Conservation (phyloP, 768 basidiomycete species). For the Boletus patriciae region DNA sequence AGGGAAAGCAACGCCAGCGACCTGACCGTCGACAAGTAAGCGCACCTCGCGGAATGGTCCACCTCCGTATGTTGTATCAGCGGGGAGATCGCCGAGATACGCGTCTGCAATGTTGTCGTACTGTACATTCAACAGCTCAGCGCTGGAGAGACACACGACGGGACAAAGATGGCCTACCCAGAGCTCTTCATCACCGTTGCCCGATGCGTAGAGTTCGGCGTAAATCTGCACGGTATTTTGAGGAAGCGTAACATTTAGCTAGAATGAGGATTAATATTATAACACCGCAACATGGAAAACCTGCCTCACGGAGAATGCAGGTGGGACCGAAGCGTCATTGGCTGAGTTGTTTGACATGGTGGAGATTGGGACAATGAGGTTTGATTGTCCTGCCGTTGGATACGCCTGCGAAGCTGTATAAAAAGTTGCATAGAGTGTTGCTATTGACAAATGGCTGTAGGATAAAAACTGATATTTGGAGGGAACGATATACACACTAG, state of each 20-base stretch:
- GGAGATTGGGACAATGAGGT: conserved; percentile 68
- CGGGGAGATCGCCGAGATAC: conserved; percentile 55
- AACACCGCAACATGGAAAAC: neutral
- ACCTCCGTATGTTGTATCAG: conserved; percentile 43
- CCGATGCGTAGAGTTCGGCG: conserved; percentile 72
- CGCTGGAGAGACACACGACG: neutral
- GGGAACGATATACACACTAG: conserved; percentile 44
- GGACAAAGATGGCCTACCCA: conserved; percentile 52
- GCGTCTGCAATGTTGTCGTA: conserved; percentile 67
- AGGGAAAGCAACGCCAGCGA: conserved; percentile 60
- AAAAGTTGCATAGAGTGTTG: conserved; percentile 69
- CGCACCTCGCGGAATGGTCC: conserved; percentile 67
- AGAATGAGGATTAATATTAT: neutral
- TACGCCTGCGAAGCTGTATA: conserved; percentile 57
- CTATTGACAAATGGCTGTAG: conserved; percentile 34
- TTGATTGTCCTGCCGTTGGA: conserved; percentile 59
- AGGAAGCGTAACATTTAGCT: conserved; percentile 71
- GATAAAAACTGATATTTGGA: neutral
- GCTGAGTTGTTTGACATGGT: conserved; percentile 62
- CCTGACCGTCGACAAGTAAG: conserved; percentile 52
- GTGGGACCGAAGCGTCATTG: conserved; percentile 75
- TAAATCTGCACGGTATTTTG: conserved; percentile 64
- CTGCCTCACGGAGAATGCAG: conserved; percentile 59
- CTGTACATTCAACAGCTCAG: conserved; percentile 34
- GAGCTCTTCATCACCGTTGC: conserved; percentile 68